Base-by-base conservation (phyloP, 148 eudicot species). In the Heliamphora exappendiculata region DNA sequence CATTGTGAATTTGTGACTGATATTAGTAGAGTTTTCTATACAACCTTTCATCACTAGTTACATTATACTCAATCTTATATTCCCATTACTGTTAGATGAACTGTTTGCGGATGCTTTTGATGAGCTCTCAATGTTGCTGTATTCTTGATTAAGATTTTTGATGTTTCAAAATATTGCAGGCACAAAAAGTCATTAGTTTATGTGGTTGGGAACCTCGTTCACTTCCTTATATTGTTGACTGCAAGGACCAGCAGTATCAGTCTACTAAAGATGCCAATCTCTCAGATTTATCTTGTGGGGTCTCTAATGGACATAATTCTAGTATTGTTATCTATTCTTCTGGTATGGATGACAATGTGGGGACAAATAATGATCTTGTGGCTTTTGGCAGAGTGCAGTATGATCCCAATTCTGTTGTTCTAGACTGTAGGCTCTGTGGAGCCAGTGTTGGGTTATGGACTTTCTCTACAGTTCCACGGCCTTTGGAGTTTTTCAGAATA, bases 161-260 rank as follows among this genome's bases (percentile, higher is more conserved):
- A 78, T 66, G 9, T 78, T 72, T 57, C 42, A 34, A 72, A 47
- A 26, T 59, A 31, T 67, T 84, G 76, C 94, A 94, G 98, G 97
- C 94, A 51, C 90, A 87, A 75, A 92, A 87, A 85, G 80, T 92
- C 28, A 80, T 88, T 74, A 95, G 99, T 78, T 82, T 95, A 78
- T 91, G 92, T 80, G 99, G 99, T 45, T 95, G 99, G 99, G 91
- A 92, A 82, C 94, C 94, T 85, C 94, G 90, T 67, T 77, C 65
- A 44, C 82, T 95, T 70, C 94, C 97, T 47, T 95, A 95, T 74
- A 62, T 82, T 39, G 97, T 95, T 77, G 96, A 87, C 78, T 83
- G 85, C 82, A 82, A 83, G 81, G 84, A 84, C 63, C 85, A 71
- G 70, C 76, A 79, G 51, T 55, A 79, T 57, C 67, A 81, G 53